Conservation (phyloP, 345 rosid genomes). For the Populus tremula region DNA sequence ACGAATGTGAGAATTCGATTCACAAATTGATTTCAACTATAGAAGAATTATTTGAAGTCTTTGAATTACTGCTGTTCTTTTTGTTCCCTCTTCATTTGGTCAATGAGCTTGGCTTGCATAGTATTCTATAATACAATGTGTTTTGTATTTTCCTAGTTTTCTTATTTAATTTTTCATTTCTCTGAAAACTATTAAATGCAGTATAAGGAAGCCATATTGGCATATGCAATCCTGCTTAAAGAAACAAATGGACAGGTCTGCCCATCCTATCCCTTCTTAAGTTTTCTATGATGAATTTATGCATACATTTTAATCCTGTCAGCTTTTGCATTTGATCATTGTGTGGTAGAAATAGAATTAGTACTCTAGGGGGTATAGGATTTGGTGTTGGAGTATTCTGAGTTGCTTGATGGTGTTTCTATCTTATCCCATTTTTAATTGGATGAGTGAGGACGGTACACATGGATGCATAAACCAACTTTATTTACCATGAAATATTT, state of each 20-base stretch:
- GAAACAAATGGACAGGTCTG: constrained; percentile 64
- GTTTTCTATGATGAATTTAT: not conserved
- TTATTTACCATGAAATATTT: too few species aligned
- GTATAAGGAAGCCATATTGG: constrained; percentile 91
- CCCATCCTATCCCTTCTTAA: constrained; percentile 3
- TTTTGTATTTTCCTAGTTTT: not conserved
- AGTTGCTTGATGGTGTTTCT: too few species aligned
- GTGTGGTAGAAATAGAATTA: not conserved
- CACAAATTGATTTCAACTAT: not conserved
- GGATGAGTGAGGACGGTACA: too few species aligned
- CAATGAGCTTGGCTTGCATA: not conserved
- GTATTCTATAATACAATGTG: not conserved
- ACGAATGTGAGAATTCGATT: not conserved
- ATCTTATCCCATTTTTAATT: too few species aligned
- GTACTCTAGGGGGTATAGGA: too few species aligned
- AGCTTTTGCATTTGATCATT: not conserved
- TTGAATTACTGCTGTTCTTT: not conserved
- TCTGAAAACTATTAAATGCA: constrained; percentile 29
- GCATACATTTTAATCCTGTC: not conserved
- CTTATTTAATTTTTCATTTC: not conserved
- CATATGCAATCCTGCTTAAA: constrained; percentile 79
- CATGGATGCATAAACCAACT: too few species aligned
- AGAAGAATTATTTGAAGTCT: not conserved
- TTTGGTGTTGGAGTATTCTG: too few species aligned
- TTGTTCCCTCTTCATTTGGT: not conserved